These are phyloP conservation scores for Pluteus cervinus DNA, from an alignment of 768 basidiomycete genomes.

Conservation along the genomic window DNA sequence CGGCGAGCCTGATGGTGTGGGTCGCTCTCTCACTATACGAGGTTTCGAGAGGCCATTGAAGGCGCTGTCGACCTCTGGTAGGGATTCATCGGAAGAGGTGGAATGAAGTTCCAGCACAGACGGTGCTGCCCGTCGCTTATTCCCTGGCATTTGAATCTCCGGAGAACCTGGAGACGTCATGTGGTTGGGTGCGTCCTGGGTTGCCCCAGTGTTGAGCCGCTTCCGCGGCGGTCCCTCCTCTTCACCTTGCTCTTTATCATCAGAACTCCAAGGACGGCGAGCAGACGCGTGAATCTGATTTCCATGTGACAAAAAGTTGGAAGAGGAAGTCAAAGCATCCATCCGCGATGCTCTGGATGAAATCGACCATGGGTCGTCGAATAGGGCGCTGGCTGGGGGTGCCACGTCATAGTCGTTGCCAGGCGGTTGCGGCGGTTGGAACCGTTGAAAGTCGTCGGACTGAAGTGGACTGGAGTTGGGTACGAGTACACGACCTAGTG, in stretches of 20 bases:
- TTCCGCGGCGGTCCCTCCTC: conserved; percentile 70
- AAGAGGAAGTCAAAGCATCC: conserved; percentile 57
- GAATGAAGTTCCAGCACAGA: conserved; percentile 38
- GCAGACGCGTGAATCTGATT: conserved; percentile 44
- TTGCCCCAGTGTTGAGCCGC: conserved; percentile 51
- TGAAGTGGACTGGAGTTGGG: conserved; percentile 68
- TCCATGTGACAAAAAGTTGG: conserved; percentile 45
- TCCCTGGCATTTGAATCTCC: conserved; percentile 46
- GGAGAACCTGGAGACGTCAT: conserved; percentile 53
- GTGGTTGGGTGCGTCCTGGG: conserved; percentile 28
- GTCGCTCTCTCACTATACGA: conserved; percentile 51
- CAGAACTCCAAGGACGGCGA: conserved; percentile 37
- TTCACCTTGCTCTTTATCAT: conserved; percentile 22
- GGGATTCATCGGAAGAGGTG: conserved; percentile 65
- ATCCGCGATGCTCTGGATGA: conserved; percentile 22
- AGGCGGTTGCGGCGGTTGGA: conserved; percentile 31
- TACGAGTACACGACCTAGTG: conserved; percentile 58
- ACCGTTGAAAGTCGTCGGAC: conserved; percentile 30
- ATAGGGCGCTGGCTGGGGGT: conserved; percentile 29
- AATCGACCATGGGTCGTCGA: conserved; percentile 28
- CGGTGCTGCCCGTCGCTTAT: conserved; percentile 36
- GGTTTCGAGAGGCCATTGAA: conserved; percentile 39
- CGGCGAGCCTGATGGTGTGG: conserved; percentile 22
- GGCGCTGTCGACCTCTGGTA: conserved; percentile 39
- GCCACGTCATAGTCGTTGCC: conserved; percentile 40